Base-by-base conservation (phyloP, 768 basidiomycete species). In the Mycena indigotica region DNA sequence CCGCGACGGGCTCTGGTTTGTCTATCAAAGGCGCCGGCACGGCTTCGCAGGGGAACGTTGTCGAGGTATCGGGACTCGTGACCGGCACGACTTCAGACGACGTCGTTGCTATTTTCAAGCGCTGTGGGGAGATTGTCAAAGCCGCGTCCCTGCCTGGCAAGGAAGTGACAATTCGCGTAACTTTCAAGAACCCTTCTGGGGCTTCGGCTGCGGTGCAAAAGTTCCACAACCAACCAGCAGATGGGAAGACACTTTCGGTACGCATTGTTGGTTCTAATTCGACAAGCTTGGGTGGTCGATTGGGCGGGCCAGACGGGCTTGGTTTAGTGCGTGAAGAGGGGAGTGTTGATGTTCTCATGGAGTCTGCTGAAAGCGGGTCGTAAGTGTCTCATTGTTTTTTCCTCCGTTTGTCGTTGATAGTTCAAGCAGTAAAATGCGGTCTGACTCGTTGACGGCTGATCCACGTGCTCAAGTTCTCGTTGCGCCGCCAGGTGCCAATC, bases 371-470 rank as follows among this genome's bases (percentile, higher is more conserved):
- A 15, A 65, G 70, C n/a, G 79, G 79, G 54, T 87, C 88, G 88
- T 90, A 67, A 73, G 84, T 80, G 15, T 28, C 52, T 21, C 45
- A 40, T 41, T 28, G 32, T 53, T 17, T 28, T n/a, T 25, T 28
- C 45, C 16, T 40, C 26, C 50, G 21, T 4, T 15, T 51, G 13
- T 32, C 26, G 4, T 16, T 10, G 6, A 6, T 19, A 10, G 23
- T n/a, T n/a, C n/a, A n/a, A n/a, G 55, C 57, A 93, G 92, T 58
- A 94, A 93, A 83, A 79, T 95, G 79, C 89, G 92, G 52, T 93
- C 92, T 2, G 92, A 95, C 68, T 84, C 84, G 1, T 79, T 93
- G 49, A 70, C 91, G 28, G 73, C 74, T 21, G 82, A 82, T 57
- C 81, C 87, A n/a, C 84, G 89, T 25, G 88, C 89, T 3, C 78